Percentiles rank a stretch among this genome's conserved stretches.
Conservation (phyloP, 2,329 filamentous ascomycete genomes). For the Cytospora piceae region DNA sequence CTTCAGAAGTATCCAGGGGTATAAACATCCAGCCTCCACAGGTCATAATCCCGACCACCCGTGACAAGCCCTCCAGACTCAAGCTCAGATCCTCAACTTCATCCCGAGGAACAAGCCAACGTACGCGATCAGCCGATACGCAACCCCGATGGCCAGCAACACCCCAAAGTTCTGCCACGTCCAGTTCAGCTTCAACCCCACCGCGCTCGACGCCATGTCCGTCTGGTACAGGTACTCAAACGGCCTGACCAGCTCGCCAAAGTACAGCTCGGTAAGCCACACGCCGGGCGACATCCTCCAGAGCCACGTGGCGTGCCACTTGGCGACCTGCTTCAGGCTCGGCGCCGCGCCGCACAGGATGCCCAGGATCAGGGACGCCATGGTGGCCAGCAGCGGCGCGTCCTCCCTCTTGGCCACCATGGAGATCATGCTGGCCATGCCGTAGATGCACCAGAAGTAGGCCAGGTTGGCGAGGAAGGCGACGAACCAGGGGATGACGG, state of each 20-base stretch:
- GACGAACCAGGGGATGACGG: constrained; percentile 52
- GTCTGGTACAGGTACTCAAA: constrained; percentile 56
- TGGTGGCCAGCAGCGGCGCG: constrained; percentile 59
- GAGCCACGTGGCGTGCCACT: constrained; percentile 59
- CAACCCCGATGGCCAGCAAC: constrained; percentile 47
- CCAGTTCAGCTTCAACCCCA: constrained; percentile 52
- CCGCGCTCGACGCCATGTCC: constrained; percentile 46
- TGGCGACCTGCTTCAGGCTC: constrained; percentile 50
- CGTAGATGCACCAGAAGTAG: constrained; percentile 64
- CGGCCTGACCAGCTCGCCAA: constrained; percentile 54
- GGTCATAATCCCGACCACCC: not conserved
- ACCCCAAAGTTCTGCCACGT: constrained; percentile 51
- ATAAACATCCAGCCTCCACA: too few relatives aligned
- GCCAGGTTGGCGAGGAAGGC: constrained; percentile 55
- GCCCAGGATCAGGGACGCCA: constrained; percentile 57
- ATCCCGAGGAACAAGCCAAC: constrained; percentile 42
- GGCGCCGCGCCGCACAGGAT: constrained; percentile 59
- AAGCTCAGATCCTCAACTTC: constrained; percentile 37
- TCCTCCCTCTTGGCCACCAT: constrained; percentile 61
- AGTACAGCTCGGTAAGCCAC: constrained; percentile 61
- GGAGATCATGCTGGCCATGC: constrained; percentile 54
- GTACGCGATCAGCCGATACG: constrained; percentile 51
- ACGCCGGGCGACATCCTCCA: constrained; percentile 58
- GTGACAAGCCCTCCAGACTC: not conserved
- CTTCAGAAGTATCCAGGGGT: too few relatives aligned